Evolutionary conservation across 495 filamentous ascomycete genomes (phyloP).

Genomic region (Aspergillus olivimuriae): DNA sequence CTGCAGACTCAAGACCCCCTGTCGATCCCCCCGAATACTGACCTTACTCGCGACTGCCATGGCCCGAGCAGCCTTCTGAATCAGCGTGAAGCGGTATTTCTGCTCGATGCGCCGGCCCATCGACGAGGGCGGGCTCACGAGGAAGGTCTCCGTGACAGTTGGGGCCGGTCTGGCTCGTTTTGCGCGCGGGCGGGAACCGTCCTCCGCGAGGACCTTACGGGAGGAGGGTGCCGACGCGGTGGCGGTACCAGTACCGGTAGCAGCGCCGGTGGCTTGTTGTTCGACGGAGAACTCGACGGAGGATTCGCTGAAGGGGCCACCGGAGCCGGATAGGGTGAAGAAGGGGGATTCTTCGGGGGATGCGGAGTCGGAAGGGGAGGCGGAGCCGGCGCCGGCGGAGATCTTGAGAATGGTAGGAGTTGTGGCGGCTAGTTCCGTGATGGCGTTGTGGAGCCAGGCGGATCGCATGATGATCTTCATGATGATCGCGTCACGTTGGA

Average conservation of each 20-base stretch:
- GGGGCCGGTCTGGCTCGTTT: slow-evolving; percentile 42
- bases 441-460: slow-evolving; percentile 74
- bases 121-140: slow-evolving; percentile 37
- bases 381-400: no score
- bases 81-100: slow-evolving; percentile 72
- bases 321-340: slow-evolving; percentile 62
- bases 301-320: slow-evolving; percentile 71
- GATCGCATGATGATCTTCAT: slow-evolving; percentile 95
- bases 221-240: no score
- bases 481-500: slow-evolving; percentile 67
- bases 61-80: slow-evolving; percentile 75
- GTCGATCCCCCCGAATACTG: slow-evolving; percentile 76
- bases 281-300: slow-evolving; percentile 79
- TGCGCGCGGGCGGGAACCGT: slow-evolving; percentile 28
- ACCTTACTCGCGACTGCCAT: slow-evolving; percentile 92
- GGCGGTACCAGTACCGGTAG: slow-evolving; percentile 9
- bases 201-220: slow-evolving; percentile 27
- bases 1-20: slow-evolving; percentile 88
- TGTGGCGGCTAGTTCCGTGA: slow-evolving; percentile 73
- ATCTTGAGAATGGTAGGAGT: slow-evolving; percentile 58
- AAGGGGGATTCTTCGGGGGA: slow-evolving; percentile 56
- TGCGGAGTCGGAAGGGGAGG: no score
- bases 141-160: slow-evolving; percentile 45
- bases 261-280: slow-evolving; percentile 31
- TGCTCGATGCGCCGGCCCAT: slow-evolving; percentile 36